These are phyloP conservation scores for Flaveria trinervia DNA, from an alignment of 129 eudicot species.

Conservation along the genomic window DNA sequence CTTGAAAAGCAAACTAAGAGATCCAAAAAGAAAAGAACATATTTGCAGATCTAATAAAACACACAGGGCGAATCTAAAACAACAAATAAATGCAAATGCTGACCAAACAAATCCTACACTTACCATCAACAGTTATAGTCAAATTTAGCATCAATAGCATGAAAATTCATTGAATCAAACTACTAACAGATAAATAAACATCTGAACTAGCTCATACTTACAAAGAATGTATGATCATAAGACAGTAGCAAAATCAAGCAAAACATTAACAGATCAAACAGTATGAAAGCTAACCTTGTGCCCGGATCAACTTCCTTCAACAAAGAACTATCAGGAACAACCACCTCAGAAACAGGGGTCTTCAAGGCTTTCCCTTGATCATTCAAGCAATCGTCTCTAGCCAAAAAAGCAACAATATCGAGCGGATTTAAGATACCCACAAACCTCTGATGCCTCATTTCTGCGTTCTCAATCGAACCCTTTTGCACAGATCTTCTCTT, in stretches of 20 bases:
- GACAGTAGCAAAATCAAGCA: too few species aligned
- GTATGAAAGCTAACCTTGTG: constrained; percentile 55
- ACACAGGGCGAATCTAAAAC: neutral
- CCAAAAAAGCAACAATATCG: constrained; percentile 84
- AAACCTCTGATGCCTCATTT: constrained; percentile 79
- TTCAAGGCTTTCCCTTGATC: constrained; percentile 82
- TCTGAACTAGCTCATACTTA: neutral
- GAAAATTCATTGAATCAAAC: too few species aligned
- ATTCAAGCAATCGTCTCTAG: constrained; percentile 61
- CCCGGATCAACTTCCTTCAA: constrained; percentile 94
- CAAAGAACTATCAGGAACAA: constrained; percentile 55
- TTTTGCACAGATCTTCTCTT: constrained; percentile 56
- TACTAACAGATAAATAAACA: neutral
- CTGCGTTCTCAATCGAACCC: constrained; percentile 60
- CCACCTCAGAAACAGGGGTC: constrained; percentile 81
- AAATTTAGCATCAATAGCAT: too few species aligned
- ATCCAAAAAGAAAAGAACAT: neutral
- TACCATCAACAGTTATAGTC: too few species aligned
- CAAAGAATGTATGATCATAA: too few species aligned
- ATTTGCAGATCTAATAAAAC: neutral
- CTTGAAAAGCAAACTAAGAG: too few species aligned
- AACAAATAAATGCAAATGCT: too few species aligned
- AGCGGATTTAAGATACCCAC: constrained; percentile 79
- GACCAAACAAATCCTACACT: too few species aligned
- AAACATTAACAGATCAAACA: too few species aligned